Evolutionary conservation across 352 stramenopile species (phyloP).

Genomic region (Phytophthora ohioensis): DNA sequence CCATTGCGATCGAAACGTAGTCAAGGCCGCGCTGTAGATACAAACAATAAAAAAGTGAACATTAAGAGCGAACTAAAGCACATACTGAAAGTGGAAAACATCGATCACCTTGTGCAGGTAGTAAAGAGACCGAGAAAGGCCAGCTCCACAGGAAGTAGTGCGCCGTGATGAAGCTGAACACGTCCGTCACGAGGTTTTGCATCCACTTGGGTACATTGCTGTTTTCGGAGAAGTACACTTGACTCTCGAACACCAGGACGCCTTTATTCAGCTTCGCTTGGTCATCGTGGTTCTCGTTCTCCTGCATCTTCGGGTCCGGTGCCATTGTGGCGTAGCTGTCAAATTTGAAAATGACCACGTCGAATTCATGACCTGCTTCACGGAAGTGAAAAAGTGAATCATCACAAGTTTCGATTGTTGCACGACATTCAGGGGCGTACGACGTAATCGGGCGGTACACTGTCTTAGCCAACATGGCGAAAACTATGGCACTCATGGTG

Average conservation of each 20-base stretch:
- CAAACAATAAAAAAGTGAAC: background rate
- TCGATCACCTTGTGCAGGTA: constrained; percentile 40
- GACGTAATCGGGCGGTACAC: constrained; percentile 12
- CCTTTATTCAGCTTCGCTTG: background rate
- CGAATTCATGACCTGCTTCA: background rate
- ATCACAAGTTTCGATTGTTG: constrained; percentile 6
- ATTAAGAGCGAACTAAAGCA: background rate
- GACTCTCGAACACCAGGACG: constrained; percentile 39
- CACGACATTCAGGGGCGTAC: background rate
- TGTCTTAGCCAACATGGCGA: background rate
- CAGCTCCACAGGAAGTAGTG: constrained; percentile 57
- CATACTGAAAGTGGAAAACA: background rate
- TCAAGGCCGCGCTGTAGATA: constrained; percentile 37
- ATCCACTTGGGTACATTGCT: constrained; percentile 37
- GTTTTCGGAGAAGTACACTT: constrained; percentile 34
- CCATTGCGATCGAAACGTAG: constrained; percentile 41
- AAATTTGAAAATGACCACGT: constrained; percentile 12
- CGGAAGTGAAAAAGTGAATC: background rate
- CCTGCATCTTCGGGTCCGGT: background rate
- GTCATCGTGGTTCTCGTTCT: constrained; percentile 4
- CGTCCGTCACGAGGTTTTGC: constrained; percentile 33
- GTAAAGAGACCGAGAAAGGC: constrained; percentile 38
- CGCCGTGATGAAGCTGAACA: constrained; percentile 46
- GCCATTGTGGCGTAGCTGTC: constrained; percentile 2
- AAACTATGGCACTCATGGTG: background rate